A percentile compares a stretch with the other conserved stretches of the same genome.
These are phyloP conservation scores for Corylus heterophylla DNA, from an alignment of 306 rosid genomes.

Conservation along the genomic window DNA sequence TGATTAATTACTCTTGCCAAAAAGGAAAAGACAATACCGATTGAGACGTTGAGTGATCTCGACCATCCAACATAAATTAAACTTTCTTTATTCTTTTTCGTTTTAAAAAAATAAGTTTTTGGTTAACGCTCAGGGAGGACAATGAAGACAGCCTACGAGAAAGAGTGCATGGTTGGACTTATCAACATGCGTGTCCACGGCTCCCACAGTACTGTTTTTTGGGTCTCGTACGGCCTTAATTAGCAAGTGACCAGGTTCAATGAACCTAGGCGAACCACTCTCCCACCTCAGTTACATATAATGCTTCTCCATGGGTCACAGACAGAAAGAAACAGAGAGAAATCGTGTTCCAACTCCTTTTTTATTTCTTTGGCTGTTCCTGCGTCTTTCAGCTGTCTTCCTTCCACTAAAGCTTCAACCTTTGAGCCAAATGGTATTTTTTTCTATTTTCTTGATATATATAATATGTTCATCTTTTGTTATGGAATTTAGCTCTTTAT, in stretches of 20 bases:
- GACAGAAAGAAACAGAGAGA: neutral
- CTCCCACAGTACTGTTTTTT: neutral
- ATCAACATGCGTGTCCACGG: slow-evolving; percentile 5
- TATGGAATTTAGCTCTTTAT: neutral
- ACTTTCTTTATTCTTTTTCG: neutral
- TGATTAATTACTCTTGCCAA: neutral
- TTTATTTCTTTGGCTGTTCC: neutral
- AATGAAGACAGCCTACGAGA: neutral
- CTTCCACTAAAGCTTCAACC: slow-evolving; percentile 1
- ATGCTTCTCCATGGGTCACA: slow-evolving; percentile 12
- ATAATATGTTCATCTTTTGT: neutral
- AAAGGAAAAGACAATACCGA: neutral
- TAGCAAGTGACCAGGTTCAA: slow-evolving; percentile 52
- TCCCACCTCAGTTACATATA: slow-evolving; percentile 15
- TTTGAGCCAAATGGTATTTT: slow-evolving; percentile 28
- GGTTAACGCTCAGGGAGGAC: too few species aligned
- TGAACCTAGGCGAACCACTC: slow-evolving; percentile 25
- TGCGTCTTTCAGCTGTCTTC: slow-evolving; percentile 8
- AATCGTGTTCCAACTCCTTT: neutral
- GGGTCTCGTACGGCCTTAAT: neutral
- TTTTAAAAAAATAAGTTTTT: neutral
- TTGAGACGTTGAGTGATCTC: neutral
- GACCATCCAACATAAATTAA: neutral
- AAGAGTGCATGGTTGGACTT: slow-evolving; percentile 13
- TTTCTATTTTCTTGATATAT: neutral